A percentile compares a stretch with the other conserved stretches of the same genome.
phyloP scores from a whole-genome alignment of 192 early-diverging fungal genomes.

The Backusella parvicylindrica region DNA sequence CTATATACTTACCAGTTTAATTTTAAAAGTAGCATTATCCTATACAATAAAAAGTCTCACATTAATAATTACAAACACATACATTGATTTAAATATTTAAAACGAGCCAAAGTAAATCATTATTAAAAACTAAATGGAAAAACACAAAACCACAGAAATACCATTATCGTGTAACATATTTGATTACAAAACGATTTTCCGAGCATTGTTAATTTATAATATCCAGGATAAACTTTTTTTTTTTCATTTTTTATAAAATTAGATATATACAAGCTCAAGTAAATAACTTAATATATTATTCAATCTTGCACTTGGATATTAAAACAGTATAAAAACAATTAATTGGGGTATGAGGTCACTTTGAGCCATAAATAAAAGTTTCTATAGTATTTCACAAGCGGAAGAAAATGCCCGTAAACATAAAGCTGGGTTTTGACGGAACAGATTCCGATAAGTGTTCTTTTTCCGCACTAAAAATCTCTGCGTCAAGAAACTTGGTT shows the following conservation, averaged over 20 bases:
- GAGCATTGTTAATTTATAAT: not conserved
- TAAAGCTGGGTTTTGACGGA: not conserved
- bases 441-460: not conserved
- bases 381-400: not conserved
- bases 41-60: not conserved
- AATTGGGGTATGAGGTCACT: not conserved
- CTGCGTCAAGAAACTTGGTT: no score
- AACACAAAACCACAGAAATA: not conserved
- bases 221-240: not conserved
- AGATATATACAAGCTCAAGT: not conserved
- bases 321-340: not conserved
- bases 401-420: not conserved
- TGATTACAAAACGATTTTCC: not conserved
- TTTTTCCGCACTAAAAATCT: not conserved
- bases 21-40: not conserved
- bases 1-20: not conserved
- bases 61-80: not conserved
- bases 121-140: not conserved
- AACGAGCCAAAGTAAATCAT: not conserved
- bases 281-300: not conserved
- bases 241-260: not conserved
- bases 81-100: not conserved
- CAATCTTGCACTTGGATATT: not conserved
- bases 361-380: not conserved
- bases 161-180: not conserved